These are phyloP conservation scores for Annulohypoxylon stygium DNA, from an alignment of 495 filamentous ascomycete genomes.

Conservation along the genomic window DNA sequence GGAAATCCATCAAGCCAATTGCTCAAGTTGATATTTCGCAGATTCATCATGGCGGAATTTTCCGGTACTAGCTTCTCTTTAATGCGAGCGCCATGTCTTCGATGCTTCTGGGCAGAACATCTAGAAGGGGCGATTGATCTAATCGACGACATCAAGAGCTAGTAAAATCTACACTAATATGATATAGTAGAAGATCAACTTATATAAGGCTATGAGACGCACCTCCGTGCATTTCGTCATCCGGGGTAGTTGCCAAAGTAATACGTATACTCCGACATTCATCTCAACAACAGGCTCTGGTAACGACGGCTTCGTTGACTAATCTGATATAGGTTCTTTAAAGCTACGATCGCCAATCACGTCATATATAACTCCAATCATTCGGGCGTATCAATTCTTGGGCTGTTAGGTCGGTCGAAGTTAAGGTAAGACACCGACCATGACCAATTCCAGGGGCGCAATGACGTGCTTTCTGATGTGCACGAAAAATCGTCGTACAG, in stretches of 20 bases:
- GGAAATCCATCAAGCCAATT: background rate
- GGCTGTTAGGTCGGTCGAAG: background rate
- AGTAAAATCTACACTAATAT: background rate
- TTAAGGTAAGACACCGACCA: conserved; percentile 5
- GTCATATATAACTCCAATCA: background rate
- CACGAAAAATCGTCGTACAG: conserved; percentile 30
- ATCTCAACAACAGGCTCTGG: background rate
- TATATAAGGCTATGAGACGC: background rate
- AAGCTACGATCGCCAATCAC: background rate
- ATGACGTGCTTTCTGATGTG: conserved; percentile 38
- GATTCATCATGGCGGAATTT: background rate
- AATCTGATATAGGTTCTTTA: background rate
- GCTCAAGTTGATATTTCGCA: background rate
- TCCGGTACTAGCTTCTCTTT: background rate
- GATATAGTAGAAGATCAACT: background rate
- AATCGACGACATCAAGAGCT: background rate
- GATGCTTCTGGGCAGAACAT: background rate
- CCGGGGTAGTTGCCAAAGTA: background rate
- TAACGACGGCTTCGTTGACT: conserved; percentile 4
- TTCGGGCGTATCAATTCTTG: background rate
- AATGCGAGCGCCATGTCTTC: background rate
- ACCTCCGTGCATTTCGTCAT: background rate
- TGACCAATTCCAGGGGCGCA: conserved; percentile 38
- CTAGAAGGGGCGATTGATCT: background rate
- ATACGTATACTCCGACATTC: conserved; percentile 1